phyloP scores from a whole-genome alignment of 164 flowering plant species.

The Macadamia integrifolia region DNA sequence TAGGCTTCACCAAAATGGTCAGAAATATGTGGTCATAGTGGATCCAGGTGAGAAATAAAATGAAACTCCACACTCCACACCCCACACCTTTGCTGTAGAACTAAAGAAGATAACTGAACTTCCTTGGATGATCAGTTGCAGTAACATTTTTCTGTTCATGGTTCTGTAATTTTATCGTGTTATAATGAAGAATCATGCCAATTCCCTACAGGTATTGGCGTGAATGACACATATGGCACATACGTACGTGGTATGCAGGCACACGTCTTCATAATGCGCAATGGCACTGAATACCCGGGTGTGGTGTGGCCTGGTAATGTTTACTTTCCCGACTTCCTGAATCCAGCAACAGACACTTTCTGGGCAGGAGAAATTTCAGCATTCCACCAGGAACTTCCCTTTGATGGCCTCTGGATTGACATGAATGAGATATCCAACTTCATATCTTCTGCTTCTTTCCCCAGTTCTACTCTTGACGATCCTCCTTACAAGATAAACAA shows the following conservation, averaged over 20 bases:
- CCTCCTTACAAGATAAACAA: constrained; percentile 77
- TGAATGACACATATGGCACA: constrained; percentile 53
- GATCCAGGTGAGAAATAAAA: constrained; percentile 58
- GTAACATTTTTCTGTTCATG: too few species aligned
- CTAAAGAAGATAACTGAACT: too few species aligned
- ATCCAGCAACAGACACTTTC: constrained; percentile 31
- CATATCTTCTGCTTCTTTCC: constrained; percentile 32
- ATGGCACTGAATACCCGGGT: constrained; percentile 54
- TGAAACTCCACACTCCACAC: too few species aligned
- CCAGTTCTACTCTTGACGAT: constrained; percentile 47
- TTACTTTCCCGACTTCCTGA: constrained; percentile 70
- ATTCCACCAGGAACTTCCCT: constrained; percentile 42
- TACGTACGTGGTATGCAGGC: constrained; percentile 55
- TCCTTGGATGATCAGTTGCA: too few species aligned
- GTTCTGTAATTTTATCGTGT: too few species aligned
- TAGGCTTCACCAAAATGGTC: constrained; percentile 56
- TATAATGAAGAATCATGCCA: too few species aligned
- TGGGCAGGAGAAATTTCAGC: constrained; percentile 60
- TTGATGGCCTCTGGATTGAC: constrained; percentile 91
- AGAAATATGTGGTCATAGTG: constrained; percentile 61
- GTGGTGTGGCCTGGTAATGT: constrained; percentile 78
- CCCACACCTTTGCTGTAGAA: too few species aligned
- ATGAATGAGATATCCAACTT: constrained; percentile 88
- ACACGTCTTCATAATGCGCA: constrained; percentile 53
- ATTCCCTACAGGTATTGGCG: constrained; percentile 45